phyloP scores from a whole-genome alignment of 345 rosid species.

The Crucihimalaya himalaica region DNA sequence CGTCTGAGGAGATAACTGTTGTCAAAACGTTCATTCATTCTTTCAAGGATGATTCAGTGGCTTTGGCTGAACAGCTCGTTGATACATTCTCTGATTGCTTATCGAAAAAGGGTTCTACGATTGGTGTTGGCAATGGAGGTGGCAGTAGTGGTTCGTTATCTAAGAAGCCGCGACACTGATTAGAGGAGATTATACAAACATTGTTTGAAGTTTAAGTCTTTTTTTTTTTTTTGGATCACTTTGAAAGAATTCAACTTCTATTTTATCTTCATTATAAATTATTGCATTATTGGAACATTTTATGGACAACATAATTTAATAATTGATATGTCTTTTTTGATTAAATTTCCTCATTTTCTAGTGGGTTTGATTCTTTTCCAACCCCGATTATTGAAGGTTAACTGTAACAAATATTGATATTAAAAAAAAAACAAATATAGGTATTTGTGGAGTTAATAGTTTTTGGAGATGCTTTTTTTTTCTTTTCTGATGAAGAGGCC shows the following conservation, averaged over 20 bases:
- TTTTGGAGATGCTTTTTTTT: neutral
- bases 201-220: neutral
- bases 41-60: slow-evolving; percentile 60
- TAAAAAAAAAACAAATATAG: no score
- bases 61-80: slow-evolving; percentile 79
- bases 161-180: slow-evolving; percentile 77
- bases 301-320: neutral
- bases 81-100: slow-evolving; percentile 70
- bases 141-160: slow-evolving; percentile 44
- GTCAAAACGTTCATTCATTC: slow-evolving; percentile 69
- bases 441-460: neutral
- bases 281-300: neutral
- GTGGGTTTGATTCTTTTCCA: neutral
- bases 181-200: neutral
- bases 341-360: neutral
- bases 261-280: neutral
- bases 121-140: neutral
- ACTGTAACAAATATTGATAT: neutral
- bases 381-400: neutral
- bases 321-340: neutral
- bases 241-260: neutral
- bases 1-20: slow-evolving; percentile 59
- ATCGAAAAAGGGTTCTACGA: slow-evolving; percentile 38
- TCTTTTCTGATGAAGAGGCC: neutral
- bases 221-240: neutral